A percentile compares a stretch with the other conserved stretches of the same genome.
phyloP scores from a whole-genome alignment of 2,329 filamentous ascomycete species.

The Epicoccum nigrum region DNA sequence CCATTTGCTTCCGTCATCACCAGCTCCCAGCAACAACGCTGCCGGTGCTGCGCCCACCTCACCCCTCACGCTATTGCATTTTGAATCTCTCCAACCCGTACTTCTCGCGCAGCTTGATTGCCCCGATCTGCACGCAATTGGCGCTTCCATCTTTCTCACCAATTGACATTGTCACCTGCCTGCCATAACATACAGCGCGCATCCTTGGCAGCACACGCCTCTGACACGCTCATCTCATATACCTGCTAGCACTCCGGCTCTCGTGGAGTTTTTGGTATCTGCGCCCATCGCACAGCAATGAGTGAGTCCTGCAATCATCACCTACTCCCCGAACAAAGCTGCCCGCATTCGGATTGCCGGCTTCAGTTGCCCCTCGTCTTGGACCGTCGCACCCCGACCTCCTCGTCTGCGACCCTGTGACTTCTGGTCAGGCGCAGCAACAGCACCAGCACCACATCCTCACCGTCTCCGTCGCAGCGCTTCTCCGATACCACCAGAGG shows the following conservation, averaged over 20 bases:
- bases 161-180: conserved; percentile 12
- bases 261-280: neutral
- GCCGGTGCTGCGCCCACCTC: conserved; percentile 13
- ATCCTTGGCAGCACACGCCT: conserved; percentile 11
- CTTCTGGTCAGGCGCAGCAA: conserved; percentile 13
- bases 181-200: neutral
- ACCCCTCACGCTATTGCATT: conserved; percentile 13
- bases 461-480: conserved; percentile 3
- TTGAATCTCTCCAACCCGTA: neutral
- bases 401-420: neutral
- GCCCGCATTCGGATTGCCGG: conserved; percentile 12
- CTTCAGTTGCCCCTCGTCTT: conserved; percentile 11
- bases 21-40: conserved; percentile 1
- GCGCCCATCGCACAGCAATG: conserved; percentile 16
- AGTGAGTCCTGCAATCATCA: conserved; percentile 14
- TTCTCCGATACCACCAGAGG: conserved; percentile 7
- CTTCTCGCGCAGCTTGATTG: conserved; percentile 7
- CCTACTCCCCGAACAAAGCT: neutral
- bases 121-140: conserved; percentile 8
- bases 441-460: neutral
- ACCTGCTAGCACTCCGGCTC: conserved; percentile 3
- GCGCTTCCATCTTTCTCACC: neutral
- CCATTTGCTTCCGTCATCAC: conserved; percentile 17
- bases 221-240: conserved; percentile 17
- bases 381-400: conserved; percentile 2